A percentile compares a stretch with the other conserved stretches of the same genome.
These are phyloP conservation scores for Suillus subluteus DNA, from an alignment of 768 basidiomycete species.

Conservation along the genomic window DNA sequence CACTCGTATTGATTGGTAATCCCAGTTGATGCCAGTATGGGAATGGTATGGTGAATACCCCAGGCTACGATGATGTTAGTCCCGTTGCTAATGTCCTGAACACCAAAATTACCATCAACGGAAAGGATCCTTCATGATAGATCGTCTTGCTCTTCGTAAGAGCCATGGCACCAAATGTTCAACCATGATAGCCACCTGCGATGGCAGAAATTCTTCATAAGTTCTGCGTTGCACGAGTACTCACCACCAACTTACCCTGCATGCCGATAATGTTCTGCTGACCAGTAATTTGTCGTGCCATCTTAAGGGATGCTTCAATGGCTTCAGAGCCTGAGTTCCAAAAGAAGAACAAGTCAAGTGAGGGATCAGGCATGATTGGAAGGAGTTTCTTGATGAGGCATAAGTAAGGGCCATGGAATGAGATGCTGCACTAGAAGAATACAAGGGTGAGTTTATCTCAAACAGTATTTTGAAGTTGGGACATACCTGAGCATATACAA, in stretches of 20 bases:
- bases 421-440: conserved; percentile 80
- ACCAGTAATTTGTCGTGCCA: conserved; percentile 78
- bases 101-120: conserved; percentile 71
- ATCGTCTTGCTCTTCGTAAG: conserved; percentile 94
- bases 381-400: conserved; percentile 83
- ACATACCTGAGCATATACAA: conserved; percentile 78
- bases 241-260: conserved; percentile 60
- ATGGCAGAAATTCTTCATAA: neutral
- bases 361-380: conserved; percentile 88
- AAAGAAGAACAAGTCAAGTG: conserved; percentile 95
- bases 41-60: conserved; percentile 79
- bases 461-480: neutral
- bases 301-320: conserved; percentile 86
- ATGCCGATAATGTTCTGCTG: conserved; percentile 88
- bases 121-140: conserved; percentile 78
- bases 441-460: neutral
- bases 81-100: neutral
- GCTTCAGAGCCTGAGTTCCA: conserved; percentile 98
- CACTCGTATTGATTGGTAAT: conserved; percentile 54
- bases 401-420: conserved; percentile 85
- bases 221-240: neutral
- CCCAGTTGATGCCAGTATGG: conserved; percentile 93
- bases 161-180: conserved; percentile 92
- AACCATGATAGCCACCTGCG: conserved; percentile 85
- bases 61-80: conserved; percentile 55